phyloP scores from a whole-genome alignment of 306 rosid genomes.

The Arachis hypogaea region DNA sequence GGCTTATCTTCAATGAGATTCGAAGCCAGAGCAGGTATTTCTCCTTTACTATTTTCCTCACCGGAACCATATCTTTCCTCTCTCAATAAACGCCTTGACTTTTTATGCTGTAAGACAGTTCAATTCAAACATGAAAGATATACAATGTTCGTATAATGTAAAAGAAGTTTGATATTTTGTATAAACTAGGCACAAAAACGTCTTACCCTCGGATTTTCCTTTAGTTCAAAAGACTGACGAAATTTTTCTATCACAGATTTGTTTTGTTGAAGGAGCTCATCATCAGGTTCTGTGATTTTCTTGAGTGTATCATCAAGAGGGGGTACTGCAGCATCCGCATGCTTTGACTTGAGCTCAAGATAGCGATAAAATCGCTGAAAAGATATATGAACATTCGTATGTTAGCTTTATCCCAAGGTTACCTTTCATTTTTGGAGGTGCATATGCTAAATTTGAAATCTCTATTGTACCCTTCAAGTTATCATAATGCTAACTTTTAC shows the following conservation, averaged over 20 bases:
- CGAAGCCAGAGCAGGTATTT: slow-evolving; percentile 47
- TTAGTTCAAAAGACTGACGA: slow-evolving; percentile 53
- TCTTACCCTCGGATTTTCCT: slow-evolving; percentile 67
- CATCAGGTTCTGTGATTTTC: slow-evolving; percentile 75
- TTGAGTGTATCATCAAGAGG: slow-evolving; percentile 76
- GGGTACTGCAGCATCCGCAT: slow-evolving; percentile 74
- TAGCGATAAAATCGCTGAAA: slow-evolving; percentile 73
- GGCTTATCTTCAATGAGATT: slow-evolving; percentile 41
- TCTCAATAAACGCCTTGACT: slow-evolving; percentile 49
- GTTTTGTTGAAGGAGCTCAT: slow-evolving; percentile 58
- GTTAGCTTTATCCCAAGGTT: slow-evolving; percentile 32
- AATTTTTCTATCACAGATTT: slow-evolving; percentile 54
- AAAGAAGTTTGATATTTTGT: slow-evolving; percentile 12
- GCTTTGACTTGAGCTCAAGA: slow-evolving; percentile 81
- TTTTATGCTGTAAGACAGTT: slow-evolving; percentile 59
- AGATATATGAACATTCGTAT: slow-evolving; percentile 4
- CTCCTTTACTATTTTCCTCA: slow-evolving; percentile 49
- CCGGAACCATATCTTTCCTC: slow-evolving; percentile 45
- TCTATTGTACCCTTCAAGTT: not conserved
- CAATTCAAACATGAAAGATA: too few relatives aligned
- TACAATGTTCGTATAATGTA: not conserved
- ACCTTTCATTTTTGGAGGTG: not conserved
- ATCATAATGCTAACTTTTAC: not conserved
- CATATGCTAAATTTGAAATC: not conserved
- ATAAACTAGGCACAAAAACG: not conserved